These are phyloP conservation scores for Pyrrhoderma lamaoense DNA, from an alignment of 1,284 basidiomycete species.

Conservation along the genomic window DNA sequence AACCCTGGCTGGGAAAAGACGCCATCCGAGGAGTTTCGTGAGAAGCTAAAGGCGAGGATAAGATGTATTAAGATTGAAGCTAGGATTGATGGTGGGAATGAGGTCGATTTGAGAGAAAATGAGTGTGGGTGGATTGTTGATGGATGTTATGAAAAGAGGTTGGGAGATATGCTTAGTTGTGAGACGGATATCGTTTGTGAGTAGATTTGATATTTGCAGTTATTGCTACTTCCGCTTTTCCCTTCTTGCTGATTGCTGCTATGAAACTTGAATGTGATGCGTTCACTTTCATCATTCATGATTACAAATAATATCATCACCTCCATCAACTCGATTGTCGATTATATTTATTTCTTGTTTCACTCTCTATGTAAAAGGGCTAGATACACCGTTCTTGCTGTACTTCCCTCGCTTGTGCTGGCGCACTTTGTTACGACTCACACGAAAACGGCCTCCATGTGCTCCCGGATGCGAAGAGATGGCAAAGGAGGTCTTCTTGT, in stretches of 20 bases:
- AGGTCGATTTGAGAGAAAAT: conserved; percentile 24
- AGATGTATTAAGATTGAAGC: too few relatives aligned
- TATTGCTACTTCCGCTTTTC: neutral
- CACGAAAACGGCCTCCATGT: conserved; percentile 35
- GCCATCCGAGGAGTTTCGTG: conserved; percentile 32
- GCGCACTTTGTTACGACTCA: conserved; percentile 45
- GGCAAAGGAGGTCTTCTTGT: conserved; percentile 37
- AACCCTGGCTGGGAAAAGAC: conserved; percentile 39
- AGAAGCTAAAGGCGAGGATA: conserved; percentile 25
- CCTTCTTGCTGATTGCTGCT: neutral
- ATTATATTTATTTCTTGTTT: neutral
- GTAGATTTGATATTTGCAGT: conserved; percentile 23
- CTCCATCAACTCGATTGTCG: too few relatives aligned
- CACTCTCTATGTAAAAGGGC: conserved; percentile 35
- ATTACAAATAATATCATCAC: too few relatives aligned
- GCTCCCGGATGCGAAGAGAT: conserved; percentile 47
- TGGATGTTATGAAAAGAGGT: conserved; percentile 32
- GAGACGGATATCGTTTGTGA: conserved; percentile 55
- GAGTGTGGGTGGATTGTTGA: conserved; percentile 44
- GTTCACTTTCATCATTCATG: too few relatives aligned
- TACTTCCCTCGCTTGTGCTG: conserved; percentile 50
- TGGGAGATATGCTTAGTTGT: conserved; percentile 28
- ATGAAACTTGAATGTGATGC: neutral
- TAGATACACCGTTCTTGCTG: conserved; percentile 51
- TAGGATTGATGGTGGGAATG: too few relatives aligned